A percentile compares a stretch with the other conserved stretches of the same genome.
Conservation (phyloP, 108 stramenopile genomes). For the Tribonema minus region DNA sequence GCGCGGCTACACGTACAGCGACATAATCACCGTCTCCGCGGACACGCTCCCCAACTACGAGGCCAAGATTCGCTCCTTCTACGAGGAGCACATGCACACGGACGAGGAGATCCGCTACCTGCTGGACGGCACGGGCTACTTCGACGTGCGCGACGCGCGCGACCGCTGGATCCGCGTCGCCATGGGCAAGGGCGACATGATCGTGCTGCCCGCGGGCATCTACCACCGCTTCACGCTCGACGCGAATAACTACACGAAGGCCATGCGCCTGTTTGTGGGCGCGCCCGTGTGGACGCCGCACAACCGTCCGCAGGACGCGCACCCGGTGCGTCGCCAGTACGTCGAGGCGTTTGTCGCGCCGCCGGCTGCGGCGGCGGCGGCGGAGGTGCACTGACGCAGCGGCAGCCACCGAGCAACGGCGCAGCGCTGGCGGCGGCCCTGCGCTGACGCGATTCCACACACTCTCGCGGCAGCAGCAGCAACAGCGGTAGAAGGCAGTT, state of each 20-base stretch:
- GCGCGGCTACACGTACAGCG: slow-evolving; percentile 54
- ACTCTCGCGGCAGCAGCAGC: too few relatives aligned
- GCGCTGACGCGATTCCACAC: too few relatives aligned
- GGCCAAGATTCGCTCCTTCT: slow-evolving; percentile 80
- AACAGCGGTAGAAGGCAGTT: too few relatives aligned
- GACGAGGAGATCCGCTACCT: slow-evolving; percentile 96
- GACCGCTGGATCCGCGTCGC: slow-evolving; percentile 87
- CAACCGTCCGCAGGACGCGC: slow-evolving; percentile 58
- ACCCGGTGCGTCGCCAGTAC: slow-evolving; percentile 7
- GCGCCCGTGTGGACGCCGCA: slow-evolving; percentile 94
- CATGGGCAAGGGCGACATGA: slow-evolving; percentile 86
- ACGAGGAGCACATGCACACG: slow-evolving; percentile 94
- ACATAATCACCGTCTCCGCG: slow-evolving; percentile 83
- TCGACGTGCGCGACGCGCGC: slow-evolving; percentile 80
- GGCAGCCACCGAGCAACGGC: too few relatives aligned
- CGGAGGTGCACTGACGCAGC: too few relatives aligned
- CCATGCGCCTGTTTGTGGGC: slow-evolving; percentile 89
- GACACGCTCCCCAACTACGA: slow-evolving; percentile 84
- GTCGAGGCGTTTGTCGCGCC: background rate
- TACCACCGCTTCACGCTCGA: slow-evolving; percentile 65
- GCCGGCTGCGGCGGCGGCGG: too few relatives aligned
- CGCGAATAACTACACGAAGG: slow-evolving; percentile 54
- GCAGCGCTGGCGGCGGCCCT: too few relatives aligned
- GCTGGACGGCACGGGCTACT: slow-evolving; percentile 70
- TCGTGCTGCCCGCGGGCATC: slow-evolving; percentile 90